Conservation (phyloP, 257 asterid species). For the Solanum rostratum region DNA sequence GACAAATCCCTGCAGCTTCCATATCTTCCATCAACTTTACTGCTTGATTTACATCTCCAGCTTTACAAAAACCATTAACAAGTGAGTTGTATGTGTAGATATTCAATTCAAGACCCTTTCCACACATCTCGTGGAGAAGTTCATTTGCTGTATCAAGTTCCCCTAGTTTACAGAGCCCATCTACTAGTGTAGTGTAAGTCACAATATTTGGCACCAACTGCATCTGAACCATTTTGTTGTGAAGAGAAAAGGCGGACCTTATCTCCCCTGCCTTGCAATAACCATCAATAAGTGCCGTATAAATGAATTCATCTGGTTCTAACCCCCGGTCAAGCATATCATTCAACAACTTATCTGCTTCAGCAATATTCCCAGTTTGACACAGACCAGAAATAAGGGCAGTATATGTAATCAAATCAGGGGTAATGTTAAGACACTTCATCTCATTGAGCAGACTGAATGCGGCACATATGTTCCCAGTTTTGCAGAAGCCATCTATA, state of each 20-base stretch:
- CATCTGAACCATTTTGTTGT: slow-evolving; percentile 67
- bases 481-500: slow-evolving; percentile 65
- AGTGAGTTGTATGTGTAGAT: slow-evolving; percentile 68
- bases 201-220: slow-evolving; percentile 67
- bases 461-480: slow-evolving; percentile 43
- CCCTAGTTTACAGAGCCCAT: slow-evolving; percentile 89
- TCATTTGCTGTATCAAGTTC: slow-evolving; percentile 73
- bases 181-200: slow-evolving; percentile 85
- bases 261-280: slow-evolving; percentile 70
- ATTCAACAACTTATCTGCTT: slow-evolving; percentile 57
- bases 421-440: slow-evolving; percentile 37
- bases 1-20: slow-evolving; percentile 54
- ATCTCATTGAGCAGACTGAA: slow-evolving; percentile 59
- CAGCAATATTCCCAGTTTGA: slow-evolving; percentile 47
- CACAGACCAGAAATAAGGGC: slow-evolving; percentile 67
- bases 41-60: slow-evolving; percentile 62
- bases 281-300: slow-evolving; percentile 77
- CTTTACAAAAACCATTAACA: slow-evolving; percentile 78
- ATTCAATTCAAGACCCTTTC: slow-evolving; percentile 64
- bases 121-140: slow-evolving; percentile 67
- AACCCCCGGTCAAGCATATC: slow-evolving; percentile 64
- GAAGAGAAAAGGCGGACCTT: slow-evolving; percentile 62
- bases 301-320: slow-evolving; percentile 69
- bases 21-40: slow-evolving; percentile 56
- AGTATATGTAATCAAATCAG: slow-evolving; percentile 65